Percentiles rank a stretch among this genome's conserved stretches.
Evolutionary conservation across 257 asterid genomes (phyloP).

Genomic region (Solanum chilense): DNA sequence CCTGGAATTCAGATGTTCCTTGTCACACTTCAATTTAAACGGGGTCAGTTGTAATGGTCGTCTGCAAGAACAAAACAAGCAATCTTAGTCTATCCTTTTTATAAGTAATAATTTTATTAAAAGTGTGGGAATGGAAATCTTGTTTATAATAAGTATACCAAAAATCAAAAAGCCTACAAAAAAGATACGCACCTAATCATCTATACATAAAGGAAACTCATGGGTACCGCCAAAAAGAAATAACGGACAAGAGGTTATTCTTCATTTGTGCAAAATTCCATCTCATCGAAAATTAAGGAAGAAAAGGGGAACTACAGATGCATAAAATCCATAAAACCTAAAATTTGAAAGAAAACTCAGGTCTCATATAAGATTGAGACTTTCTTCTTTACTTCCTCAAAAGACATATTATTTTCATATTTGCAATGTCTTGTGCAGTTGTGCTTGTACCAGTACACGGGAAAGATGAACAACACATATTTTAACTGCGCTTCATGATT

Average conservation of each 20-base stretch:
- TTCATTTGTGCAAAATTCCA: neutral
- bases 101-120: neutral
- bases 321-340: neutral
- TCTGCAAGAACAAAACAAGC: conserved; percentile 32
- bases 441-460: neutral
- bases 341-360: neutral
- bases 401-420: neutral
- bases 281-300: neutral
- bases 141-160: neutral
- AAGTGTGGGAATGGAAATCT: neutral
- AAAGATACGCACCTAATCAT: neutral
- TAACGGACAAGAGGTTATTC: neutral
- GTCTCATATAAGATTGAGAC: neutral
- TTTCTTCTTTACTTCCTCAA: neutral
- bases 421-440: neutral
- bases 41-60: conserved; percentile 52
- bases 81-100: neutral
- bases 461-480: neutral
- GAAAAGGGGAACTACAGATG: neutral
- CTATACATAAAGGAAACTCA: neutral
- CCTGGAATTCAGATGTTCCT: conserved; percentile 34
- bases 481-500: neutral
- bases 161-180: neutral
- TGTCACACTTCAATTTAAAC: conserved; percentile 81
- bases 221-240: neutral